Evolutionary conservation across 2,329 filamentous ascomycete genomes (phyloP).

Genomic region (Purpureocillium lavendulum): DNA sequence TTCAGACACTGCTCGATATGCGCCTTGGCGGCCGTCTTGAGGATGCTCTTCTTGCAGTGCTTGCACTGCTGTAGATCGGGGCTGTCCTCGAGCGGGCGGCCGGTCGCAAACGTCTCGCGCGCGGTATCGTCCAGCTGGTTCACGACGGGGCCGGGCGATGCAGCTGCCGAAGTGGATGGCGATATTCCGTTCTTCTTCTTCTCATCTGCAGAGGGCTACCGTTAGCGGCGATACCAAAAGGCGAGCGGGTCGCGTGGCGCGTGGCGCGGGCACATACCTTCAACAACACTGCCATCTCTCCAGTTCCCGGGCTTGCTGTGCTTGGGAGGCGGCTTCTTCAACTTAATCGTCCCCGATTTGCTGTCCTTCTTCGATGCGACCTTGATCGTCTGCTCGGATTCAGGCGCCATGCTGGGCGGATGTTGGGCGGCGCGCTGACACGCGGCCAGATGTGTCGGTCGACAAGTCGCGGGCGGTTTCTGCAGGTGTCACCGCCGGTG

Average conservation of each 20-base stretch:
- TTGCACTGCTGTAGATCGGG: slow-evolving; percentile 81
- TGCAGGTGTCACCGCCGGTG: too few relatives aligned
- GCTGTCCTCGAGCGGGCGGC: slow-evolving; percentile 71
- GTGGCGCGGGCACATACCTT: slow-evolving; percentile 37
- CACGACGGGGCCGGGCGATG: slow-evolving; percentile 46
- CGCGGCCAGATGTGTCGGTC: too few relatives aligned
- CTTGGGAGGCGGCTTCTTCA: slow-evolving; percentile 56
- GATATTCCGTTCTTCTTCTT: slow-evolving; percentile 44
- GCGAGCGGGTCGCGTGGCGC: background rate
- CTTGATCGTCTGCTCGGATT: slow-evolving; percentile 51
- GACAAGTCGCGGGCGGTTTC: background rate
- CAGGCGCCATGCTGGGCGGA: slow-evolving; percentile 3
- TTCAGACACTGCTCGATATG: slow-evolving; percentile 81
- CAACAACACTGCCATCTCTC: slow-evolving; percentile 57
- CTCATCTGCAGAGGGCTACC: slow-evolving; percentile 32
- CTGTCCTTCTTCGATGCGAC: slow-evolving; percentile 49
- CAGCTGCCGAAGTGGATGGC: slow-evolving; percentile 28
- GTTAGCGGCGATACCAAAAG: background rate
- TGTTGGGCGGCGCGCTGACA: too few relatives aligned
- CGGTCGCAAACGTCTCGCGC: slow-evolving; percentile 71
- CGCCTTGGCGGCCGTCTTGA: slow-evolving; percentile 64
- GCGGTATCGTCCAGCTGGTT: slow-evolving; percentile 68
- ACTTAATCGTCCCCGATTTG: slow-evolving; percentile 46
- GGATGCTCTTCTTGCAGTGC: slow-evolving; percentile 84
- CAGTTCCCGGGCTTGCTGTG: slow-evolving; percentile 62